phyloP scores from a whole-genome alignment of 805 yeast species.

The Starmerella scarabaei region DNA sequence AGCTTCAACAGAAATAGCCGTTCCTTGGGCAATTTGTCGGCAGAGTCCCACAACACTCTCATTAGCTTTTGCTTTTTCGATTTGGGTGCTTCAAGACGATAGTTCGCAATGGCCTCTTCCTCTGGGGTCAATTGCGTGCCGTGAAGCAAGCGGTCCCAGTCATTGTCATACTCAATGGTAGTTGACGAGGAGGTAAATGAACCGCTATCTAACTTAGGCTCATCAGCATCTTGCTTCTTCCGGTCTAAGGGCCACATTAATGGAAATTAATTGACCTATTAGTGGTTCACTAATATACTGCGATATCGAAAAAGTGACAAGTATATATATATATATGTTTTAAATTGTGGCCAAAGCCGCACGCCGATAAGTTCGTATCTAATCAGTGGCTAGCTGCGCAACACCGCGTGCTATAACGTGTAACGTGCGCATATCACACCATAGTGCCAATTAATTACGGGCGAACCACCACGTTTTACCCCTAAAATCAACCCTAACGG shows the following conservation, averaged over 20 bases:
- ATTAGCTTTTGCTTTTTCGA: constrained; percentile 13
- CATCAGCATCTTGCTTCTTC: background rate
- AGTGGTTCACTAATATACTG: too few species aligned
- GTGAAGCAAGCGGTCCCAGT: background rate
- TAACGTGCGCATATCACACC: too few species aligned
- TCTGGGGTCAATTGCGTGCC: background rate
- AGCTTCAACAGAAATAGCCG: constrained; percentile 28
- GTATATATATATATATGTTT: too few species aligned
- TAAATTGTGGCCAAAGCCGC: too few species aligned
- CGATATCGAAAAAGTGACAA: too few species aligned
- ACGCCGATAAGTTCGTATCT: too few species aligned
- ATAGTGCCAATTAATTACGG: too few species aligned
- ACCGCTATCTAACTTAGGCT: background rate
- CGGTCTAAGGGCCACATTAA: background rate
- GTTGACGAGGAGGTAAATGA: background rate
- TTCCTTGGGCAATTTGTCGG: constrained; percentile 31
- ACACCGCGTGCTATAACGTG: too few species aligned
- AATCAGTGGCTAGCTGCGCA: too few species aligned
- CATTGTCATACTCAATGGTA: background rate
- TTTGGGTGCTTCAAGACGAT: background rate
- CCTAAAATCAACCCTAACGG: too few species aligned
- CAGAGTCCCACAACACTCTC: constrained; percentile 23
- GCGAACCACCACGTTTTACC: too few species aligned
- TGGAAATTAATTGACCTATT: background rate
- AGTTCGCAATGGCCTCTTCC: background rate